Evolutionary conservation across 2,329 filamentous ascomycete species (phyloP), one percentile per base, ranked within the genome.

Genomic region (Aspergillus spinulosporus): DNA sequence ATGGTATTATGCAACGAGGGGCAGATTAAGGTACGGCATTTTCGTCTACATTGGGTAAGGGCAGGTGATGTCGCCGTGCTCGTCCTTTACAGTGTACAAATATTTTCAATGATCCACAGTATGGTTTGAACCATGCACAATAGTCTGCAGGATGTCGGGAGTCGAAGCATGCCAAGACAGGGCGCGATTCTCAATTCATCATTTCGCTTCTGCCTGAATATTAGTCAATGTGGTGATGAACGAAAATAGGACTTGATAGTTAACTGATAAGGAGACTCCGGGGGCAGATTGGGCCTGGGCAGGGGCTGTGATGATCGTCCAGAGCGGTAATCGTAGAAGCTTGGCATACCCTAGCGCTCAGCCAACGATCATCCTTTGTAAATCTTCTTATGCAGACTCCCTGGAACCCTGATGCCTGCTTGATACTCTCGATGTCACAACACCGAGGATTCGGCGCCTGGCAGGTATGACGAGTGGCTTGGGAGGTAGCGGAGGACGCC

Each of bases 381-480:
- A 12, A 11, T 37, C 28, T 28, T 37, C 5, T 32, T 51, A 39
- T 44, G 28, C 9, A 9, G 1, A 44, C 14, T 21, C 11, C 34
- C 37, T 7, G 34, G 36, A 44, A 4, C 28, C 49, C 49, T 51
- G 9, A 6, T 29, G 37, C 15, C 28, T 48, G 46, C 32, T 15
- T 2, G 32, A 5, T 11, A 39, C 36, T 39, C 36, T 12, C 5
- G 4, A 26, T 39, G 45, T 51, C 36, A 42, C 54, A 52, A 26
- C 29, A 36, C 36, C 36, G 52, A 56, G 44, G 49, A 46, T 39
- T n/a, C 7, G 48, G 34, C 11, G 7, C 15, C 21, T 6, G 7
- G 26, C 32, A 37, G 15, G 43, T 47, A 49, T 28, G 36, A 47
- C 54, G 32, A 31, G 44, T 49, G 54, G 49, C 54, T 56, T 52